Evolutionary conservation across 2,329 filamentous ascomycete genomes (phyloP), one percentile per base, ranked within the genome.

Genomic region (Cercospora canescens): DNA sequence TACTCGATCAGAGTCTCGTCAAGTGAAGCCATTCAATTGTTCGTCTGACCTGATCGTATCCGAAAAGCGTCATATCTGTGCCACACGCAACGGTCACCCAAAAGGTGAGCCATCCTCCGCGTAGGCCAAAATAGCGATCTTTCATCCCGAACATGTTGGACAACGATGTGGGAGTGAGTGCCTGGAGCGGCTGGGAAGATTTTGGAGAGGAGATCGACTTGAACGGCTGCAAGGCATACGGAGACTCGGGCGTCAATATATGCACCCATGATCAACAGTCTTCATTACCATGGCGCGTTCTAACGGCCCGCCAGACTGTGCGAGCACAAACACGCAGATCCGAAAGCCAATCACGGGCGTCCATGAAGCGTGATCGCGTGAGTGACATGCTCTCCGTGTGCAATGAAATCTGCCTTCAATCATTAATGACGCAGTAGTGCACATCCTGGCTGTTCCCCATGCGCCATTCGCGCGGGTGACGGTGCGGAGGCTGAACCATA

Each of bases 51-150:
- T 64, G 63, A 61, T 73, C 71, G 59, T 76, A 76, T 55, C 71
- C 76, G 60, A 75, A 80, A 6, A 82, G 66, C 5, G 76, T 82
- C 83, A 83, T 84, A 59, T 84, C 82, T 14, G 69, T 72, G 8
- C 66, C 68, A 48, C 70, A 71, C 5, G 69, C 66, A 26, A 70
- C 67, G 24, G 69, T 70, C 14, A 70, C 69, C 59, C 84, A 87
- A 68, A 87, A 84, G 16, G 83, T 85, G 39, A 87, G 79, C 84
- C 83, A 85, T 79, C 80, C 81, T 66, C 84, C 84, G n/a, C 79
- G 83, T 52, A 85, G 70, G 60, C 84, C 84, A 75, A 86, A 86
- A 69, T 84, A 86, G 58, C 81, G 83, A 24, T 73, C 73, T 63
- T 67, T 72, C 50, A 64, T 60, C 18, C 68, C 66, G 32, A 67